Conservation (phyloP, 75 land plant genomes). For the Gnetum montanum region DNA sequence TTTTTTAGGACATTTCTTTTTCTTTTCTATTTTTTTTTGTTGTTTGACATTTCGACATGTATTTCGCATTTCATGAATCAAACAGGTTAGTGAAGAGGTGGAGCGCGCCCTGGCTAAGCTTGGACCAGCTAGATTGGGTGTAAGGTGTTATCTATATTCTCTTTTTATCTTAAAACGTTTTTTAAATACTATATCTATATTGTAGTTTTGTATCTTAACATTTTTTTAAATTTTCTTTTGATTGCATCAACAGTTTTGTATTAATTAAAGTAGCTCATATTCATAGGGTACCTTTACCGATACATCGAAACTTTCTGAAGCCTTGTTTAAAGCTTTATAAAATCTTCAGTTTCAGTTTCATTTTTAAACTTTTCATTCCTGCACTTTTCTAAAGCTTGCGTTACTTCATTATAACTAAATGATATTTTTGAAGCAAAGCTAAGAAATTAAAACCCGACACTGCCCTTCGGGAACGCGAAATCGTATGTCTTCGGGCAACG, state of each 20-base stretch:
- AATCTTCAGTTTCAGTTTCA: no score
- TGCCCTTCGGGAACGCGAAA: no score
- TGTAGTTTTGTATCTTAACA: slow-evolving; percentile 1
- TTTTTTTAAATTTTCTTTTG: neutral
- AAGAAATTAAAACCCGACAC: no score
- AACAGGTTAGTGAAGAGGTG: slow-evolving; percentile 97
- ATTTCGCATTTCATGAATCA: neutral
- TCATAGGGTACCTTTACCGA: no score
- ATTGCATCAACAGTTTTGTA: neutral
- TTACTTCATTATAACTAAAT: no score
- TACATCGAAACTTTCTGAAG: no score
- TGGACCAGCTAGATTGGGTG: slow-evolving; percentile 52
- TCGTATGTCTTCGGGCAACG: no score
- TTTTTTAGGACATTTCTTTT: neutral
- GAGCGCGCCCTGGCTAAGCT: slow-evolving; percentile 90
- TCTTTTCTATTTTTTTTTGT: neutral
- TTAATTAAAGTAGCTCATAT: neutral
- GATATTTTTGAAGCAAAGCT: no score
- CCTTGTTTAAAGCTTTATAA: no score
- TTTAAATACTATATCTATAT: neutral
- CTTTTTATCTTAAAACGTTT: neutral
- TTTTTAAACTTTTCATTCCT: no score
- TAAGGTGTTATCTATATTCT: no score
- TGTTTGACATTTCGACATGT: neutral
- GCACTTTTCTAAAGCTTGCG: no score